Base-by-base conservation (phyloP, 148 eudicot species). In the Chenopodium quinoa region DNA sequence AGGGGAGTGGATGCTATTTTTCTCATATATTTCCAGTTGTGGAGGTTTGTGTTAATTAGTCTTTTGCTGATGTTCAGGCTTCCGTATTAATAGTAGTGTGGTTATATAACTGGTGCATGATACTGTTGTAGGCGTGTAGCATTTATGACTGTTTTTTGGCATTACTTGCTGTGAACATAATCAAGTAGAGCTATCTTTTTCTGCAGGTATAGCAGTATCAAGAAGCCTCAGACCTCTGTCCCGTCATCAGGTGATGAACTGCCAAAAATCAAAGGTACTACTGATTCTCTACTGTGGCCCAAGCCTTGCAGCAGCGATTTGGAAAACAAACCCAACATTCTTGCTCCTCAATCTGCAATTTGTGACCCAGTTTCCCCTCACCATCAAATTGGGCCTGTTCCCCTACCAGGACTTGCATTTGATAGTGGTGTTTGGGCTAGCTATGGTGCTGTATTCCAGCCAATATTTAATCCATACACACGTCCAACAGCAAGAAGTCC, bases 151-250 rank as follows among this genome's bases (percentile, higher is more conserved):
- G 29, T 0, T 66, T 23, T 8, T 34, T 25, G 32, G 31, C 69
- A 65, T 32, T 27, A 56, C 78, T 48, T 46, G 62, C 40, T 54
- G 17, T 80, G 47, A 23, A 72, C 47, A 46, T 80, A 81, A 74
- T 75, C 32, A 13, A 17, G 44, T 71, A 70, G 2, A 20, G 27
- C 20, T 80, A 50, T 37, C 23, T 32, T 52, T 16, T 32, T 67
- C 25, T 73, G 77, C 86, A 89, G 91, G 86, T 89, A 89, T 76
- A 77, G 76, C 77, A 79, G 71, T 66, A 85, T 52, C 80, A 89
- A 78, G 85, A 85, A 82, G 69, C 54, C 78, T 46, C 60, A 40
- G 79, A 69, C 82, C 32, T 68, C 81, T 73, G 77, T 78, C 46
- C 65, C 77, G 27, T 50, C 84, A 52, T 40, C 80, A 16, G 71